These are phyloP conservation scores for Phytophthora pseudosyringae DNA, from an alignment of 352 stramenopile species.

Conservation along the genomic window DNA sequence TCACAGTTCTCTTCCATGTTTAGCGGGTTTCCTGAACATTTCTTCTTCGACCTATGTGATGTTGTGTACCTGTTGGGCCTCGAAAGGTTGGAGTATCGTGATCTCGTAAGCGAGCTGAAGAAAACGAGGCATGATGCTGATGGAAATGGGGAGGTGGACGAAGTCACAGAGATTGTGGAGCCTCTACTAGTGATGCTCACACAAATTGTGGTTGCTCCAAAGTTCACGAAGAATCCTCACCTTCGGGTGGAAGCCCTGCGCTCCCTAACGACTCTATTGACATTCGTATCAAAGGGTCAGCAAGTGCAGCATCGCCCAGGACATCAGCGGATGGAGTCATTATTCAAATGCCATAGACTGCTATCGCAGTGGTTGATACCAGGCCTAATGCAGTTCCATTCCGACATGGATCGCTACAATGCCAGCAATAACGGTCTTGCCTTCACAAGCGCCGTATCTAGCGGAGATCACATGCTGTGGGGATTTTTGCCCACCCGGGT, in stretches of 20 bases:
- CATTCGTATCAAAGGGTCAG: constrained; percentile 65
- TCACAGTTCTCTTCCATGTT: constrained; percentile 56
- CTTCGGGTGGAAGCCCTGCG: constrained; percentile 69
- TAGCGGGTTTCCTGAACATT: constrained; percentile 69
- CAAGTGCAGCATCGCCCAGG: constrained; percentile 30
- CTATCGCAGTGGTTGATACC: constrained; percentile 47
- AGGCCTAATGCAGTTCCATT: constrained; percentile 69
- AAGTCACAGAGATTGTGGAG: constrained; percentile 49
- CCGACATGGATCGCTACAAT: constrained; percentile 81
- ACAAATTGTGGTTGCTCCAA: constrained; percentile 56
- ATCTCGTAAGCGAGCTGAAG: constrained; percentile 34
- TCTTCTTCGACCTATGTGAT: constrained; percentile 79
- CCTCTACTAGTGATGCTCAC: constrained; percentile 70
- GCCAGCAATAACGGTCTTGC: constrained; percentile 67
- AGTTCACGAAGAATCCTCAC: constrained; percentile 76
- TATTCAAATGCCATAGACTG: constrained; percentile 52
- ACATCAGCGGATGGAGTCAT: constrained; percentile 36
- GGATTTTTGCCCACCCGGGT: constrained; percentile 71
- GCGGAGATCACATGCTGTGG: constrained; percentile 74
- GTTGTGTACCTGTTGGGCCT: constrained; percentile 62
- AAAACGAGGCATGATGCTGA: constrained; percentile 4
- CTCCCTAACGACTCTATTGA: constrained; percentile 58
- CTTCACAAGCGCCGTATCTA: constrained; percentile 67
- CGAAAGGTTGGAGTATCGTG: constrained; percentile 44
- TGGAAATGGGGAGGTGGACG: constrained; percentile 19